Evolutionary conservation across 768 basidiomycete species (phyloP).

Genomic region (Tricholoma sp.): DNA sequence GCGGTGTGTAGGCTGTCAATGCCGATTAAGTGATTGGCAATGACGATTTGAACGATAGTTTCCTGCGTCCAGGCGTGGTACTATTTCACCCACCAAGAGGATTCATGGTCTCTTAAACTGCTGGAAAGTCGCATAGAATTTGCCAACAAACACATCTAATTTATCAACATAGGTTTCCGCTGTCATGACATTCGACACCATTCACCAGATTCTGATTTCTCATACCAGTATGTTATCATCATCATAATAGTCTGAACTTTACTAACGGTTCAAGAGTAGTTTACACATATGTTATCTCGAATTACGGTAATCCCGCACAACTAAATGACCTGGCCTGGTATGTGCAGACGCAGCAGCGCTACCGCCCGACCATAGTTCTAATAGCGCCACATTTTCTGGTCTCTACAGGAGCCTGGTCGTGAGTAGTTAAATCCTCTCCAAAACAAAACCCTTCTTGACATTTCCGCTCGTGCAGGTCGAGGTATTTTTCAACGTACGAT

Average conservation of each 20-base stretch:
- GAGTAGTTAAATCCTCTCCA: conserved; percentile 1
- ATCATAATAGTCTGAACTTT: neutral
- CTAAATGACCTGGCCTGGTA: conserved; percentile 38
- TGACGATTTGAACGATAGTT: conserved; percentile 27
- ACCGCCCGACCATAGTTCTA: neutral
- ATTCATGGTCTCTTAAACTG: conserved; percentile 42
- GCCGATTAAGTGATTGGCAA: neutral
- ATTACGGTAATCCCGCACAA: conserved; percentile 26
- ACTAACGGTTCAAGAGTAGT: conserved; percentile 26
- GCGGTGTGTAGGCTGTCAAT: conserved; percentile 29
- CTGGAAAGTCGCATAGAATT: conserved; percentile 31
- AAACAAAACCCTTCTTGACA: neutral
- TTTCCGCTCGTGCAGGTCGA: no score
- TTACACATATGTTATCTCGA: conserved; percentile 43
- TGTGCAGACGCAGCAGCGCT: conserved; percentile 9
- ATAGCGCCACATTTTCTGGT: neutral
- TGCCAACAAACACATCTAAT: neutral
- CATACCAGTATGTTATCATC: conserved; percentile 35
- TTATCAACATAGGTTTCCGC: conserved; percentile 38
- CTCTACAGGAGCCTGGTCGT: conserved; percentile 33
- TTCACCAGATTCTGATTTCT: conserved; percentile 49
- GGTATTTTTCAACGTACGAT: no score
- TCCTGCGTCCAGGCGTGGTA: conserved; percentile 51
- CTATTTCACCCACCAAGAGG: conserved; percentile 47
- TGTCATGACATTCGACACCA: conserved; percentile 45